Percentiles rank a stretch among this genome's conserved stretches.
phyloP scores from a whole-genome alignment of 2,329 filamentous ascomycete species.

The Aspergillus amoenus region DNA sequence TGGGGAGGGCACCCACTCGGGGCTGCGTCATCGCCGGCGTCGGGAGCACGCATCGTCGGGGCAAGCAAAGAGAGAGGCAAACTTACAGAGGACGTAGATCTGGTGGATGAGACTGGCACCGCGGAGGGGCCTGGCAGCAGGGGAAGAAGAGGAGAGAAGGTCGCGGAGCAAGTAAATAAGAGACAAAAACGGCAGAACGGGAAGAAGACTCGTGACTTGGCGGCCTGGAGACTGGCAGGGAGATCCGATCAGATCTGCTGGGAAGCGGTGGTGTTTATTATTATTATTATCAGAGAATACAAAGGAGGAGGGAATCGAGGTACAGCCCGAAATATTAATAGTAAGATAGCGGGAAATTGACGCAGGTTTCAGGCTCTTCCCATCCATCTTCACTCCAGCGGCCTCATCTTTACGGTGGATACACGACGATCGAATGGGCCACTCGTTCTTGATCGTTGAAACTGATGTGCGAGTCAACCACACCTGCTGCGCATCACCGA shows the following conservation, averaged over 20 bases:
- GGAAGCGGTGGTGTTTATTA: no score
- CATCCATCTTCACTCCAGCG: neutral
- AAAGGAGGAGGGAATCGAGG: neutral
- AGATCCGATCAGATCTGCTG: no score
- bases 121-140: neutral
- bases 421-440: constrained; percentile 6
- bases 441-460: constrained; percentile 3
- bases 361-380: constrained; percentile 1
- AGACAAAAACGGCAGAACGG: neutral
- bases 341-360: constrained; percentile 6
- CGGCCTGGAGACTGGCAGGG: neutral
- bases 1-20: neutral
- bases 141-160: neutral
- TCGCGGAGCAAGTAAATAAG: constrained; percentile 2
- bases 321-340: constrained; percentile 6
- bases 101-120: constrained; percentile 1
- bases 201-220: neutral
- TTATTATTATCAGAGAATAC: no score
- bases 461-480: neutral
- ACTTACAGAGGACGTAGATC: neutral
- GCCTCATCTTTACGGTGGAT: constrained; percentile 1
- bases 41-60: neutral
- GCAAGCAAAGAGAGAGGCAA: neutral
- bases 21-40: constrained; percentile 15
- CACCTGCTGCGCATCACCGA: neutral